Evolutionary conservation across 495 filamentous ascomycete species (phyloP).

Genomic region (Annulohypoxylon moriforme): DNA sequence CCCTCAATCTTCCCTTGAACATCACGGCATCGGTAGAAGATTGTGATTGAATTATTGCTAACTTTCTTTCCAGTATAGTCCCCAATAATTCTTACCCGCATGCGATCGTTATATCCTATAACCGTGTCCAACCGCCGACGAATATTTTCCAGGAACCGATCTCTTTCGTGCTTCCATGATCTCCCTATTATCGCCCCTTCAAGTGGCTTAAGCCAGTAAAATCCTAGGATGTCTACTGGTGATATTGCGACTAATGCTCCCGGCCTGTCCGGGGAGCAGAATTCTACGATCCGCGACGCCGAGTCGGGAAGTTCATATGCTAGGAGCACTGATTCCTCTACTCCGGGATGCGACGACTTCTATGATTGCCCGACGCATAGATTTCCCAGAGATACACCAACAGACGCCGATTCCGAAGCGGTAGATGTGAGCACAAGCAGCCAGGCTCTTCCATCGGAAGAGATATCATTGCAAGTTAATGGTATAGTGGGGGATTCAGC

Average conservation of each 20-base stretch:
- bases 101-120: neutral
- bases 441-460: neutral
- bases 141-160: neutral
- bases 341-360: constrained; percentile 57
- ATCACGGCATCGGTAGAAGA: neutral
- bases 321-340: constrained; percentile 41
- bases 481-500: neutral
- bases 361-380: constrained; percentile 58
- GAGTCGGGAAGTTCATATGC: constrained; percentile 30
- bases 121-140: neutral
- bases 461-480: neutral
- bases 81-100: neutral
- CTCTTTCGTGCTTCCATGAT: constrained; percentile 24
- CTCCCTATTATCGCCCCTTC: constrained; percentile 1
- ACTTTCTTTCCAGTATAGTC: constrained; percentile 13
- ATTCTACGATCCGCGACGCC: constrained; percentile 19
- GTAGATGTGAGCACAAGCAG: neutral
- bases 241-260: neutral
- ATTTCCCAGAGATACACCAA: constrained; percentile 37
- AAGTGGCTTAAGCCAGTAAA: constrained; percentile 23
- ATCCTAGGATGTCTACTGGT: constrained; percentile 30
- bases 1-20: constrained; percentile 13
- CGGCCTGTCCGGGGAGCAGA: neutral
- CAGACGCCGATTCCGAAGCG: neutral
- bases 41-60: constrained; percentile 15